A percentile compares a stretch with the other conserved stretches of the same genome.
These are phyloP conservation scores for Dioszegia hungarica DNA, from an alignment of 768 basidiomycete genomes.

Conservation along the genomic window DNA sequence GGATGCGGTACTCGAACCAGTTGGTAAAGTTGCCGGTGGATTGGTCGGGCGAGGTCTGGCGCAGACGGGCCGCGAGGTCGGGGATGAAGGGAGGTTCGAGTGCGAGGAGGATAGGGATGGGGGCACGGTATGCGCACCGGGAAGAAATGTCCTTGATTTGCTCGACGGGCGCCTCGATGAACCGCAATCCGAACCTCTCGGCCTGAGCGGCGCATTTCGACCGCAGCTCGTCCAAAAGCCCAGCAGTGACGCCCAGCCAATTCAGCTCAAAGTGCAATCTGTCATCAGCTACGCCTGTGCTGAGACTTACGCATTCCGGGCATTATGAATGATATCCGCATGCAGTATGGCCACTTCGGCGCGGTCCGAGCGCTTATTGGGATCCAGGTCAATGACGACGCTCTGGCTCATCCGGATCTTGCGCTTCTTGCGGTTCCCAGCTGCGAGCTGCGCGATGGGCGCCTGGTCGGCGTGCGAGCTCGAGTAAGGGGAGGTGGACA, in stretches of 20 bases:
- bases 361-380: constrained; percentile 69
- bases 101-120: constrained; percentile 73
- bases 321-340: constrained; percentile 92
- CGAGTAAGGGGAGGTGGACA: constrained; percentile 19
- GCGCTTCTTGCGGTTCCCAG: constrained; percentile 19
- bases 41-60: constrained; percentile 55
- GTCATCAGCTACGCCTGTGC: background rate
- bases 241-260: constrained; percentile 92
- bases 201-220: constrained; percentile 74
- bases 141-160: constrained; percentile 82
- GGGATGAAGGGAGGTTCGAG: constrained; percentile 65
- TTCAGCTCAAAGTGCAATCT: constrained; percentile 91
- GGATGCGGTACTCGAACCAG: constrained; percentile 76
- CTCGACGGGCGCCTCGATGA: constrained; percentile 88
- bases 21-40: constrained; percentile 56
- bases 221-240: constrained; percentile 81
- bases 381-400: constrained; percentile 70
- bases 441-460: constrained; percentile 6
- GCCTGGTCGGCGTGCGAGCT: background rate
- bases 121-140: constrained; percentile 85
- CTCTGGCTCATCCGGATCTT: constrained; percentile 65
- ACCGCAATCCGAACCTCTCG: constrained; percentile 80
- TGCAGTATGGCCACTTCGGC: constrained; percentile 84
- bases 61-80: constrained; percentile 62
- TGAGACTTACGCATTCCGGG: constrained; percentile 61